Percentiles rank a stretch among this genome's conserved stretches.
Evolutionary conservation across 768 basidiomycete species (phyloP).

Genomic region (Inosperma sp.): DNA sequence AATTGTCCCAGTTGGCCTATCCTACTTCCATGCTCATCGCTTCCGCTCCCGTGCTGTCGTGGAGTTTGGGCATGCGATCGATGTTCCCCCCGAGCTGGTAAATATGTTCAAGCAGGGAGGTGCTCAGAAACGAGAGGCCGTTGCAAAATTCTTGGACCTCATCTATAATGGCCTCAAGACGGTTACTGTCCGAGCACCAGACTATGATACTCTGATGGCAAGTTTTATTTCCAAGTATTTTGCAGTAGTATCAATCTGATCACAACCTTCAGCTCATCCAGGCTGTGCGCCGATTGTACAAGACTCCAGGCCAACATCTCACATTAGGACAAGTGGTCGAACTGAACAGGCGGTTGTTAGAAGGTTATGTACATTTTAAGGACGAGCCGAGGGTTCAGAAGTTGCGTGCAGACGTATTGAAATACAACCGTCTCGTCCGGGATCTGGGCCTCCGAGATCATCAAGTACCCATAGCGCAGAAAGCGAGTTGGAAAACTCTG

Average conservation of each 20-base stretch:
- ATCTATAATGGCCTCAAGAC: conserved; percentile 93
- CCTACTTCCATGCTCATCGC: conserved; percentile 72
- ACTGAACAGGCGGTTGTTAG: conserved; percentile 85
- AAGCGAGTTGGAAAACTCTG: conserved; percentile 81
- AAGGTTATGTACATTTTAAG: conserved; percentile 90
- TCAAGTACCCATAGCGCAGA: conserved; percentile 86
- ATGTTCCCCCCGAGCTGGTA: conserved; percentile 86
- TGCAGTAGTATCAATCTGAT: conserved; percentile 7
- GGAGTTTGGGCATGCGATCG: conserved; percentile 88
- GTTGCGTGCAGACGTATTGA: conserved; percentile 72
- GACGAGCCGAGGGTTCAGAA: conserved; percentile 86
- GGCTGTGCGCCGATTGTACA: conserved; percentile 89
- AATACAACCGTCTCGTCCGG: conserved; percentile 83
- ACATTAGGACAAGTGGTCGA: conserved; percentile 96
- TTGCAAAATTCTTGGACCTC: conserved; percentile 81
- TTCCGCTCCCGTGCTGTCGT: conserved; percentile 97
- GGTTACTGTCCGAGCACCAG: conserved; percentile 92
- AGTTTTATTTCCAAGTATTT: conserved; percentile 21
- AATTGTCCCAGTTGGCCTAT: conserved; percentile 82
- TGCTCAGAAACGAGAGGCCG: conserved; percentile 81
- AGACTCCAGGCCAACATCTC: conserved; percentile 89
- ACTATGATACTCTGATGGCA: conserved; percentile 98
- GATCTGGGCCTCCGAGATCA: conserved; percentile 93
- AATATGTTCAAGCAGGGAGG: conserved; percentile 92
- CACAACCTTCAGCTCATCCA: conserved; percentile 75